These are phyloP conservation scores for Calonectria honghensis DNA, from an alignment of 2,329 filamentous ascomycete species.

Conservation along the genomic window DNA sequence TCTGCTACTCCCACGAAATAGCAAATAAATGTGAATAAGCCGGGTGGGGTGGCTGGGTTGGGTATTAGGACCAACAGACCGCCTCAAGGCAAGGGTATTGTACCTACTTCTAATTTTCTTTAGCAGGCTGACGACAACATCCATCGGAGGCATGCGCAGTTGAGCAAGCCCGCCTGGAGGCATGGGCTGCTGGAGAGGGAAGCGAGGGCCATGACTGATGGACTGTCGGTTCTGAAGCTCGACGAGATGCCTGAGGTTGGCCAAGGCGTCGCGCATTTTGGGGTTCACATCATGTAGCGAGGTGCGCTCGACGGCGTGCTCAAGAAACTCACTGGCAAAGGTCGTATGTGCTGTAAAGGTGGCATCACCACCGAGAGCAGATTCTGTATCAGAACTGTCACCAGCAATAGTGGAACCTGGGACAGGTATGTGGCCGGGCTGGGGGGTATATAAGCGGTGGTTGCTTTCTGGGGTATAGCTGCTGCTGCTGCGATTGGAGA, in stretches of 20 bases:
- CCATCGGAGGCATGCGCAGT: constrained; percentile 73
- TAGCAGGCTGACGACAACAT: constrained; percentile 68
- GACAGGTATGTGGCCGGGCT: constrained; percentile 46
- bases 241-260: constrained; percentile 72
- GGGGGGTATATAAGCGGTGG: constrained; percentile 50
- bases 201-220: constrained; percentile 65
- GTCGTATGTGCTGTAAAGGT: constrained; percentile 70
- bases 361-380: constrained; percentile 68
- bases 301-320: constrained; percentile 70
- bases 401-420: constrained; percentile 58
- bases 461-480: constrained; percentile 48
- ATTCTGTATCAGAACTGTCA: constrained; percentile 64
- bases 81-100: neutral
- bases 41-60: constrained; percentile 64
- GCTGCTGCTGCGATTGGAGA: constrained; percentile 56
- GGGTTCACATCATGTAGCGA: constrained; percentile 67
- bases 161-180: constrained; percentile 69
- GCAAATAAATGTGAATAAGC: constrained; percentile 70
- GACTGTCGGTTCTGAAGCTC: constrained; percentile 67
- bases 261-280: constrained; percentile 72
- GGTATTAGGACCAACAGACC: constrained; percentile 5
- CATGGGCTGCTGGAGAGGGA: constrained; percentile 67
- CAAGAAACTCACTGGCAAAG: constrained; percentile 73
- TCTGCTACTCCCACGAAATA: constrained; percentile 69
- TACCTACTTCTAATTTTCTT: constrained; percentile 68